phyloP scores from a whole-genome alignment of 228 moss, liverwort and hornwort species.

The Sphagnum fallax region DNA sequence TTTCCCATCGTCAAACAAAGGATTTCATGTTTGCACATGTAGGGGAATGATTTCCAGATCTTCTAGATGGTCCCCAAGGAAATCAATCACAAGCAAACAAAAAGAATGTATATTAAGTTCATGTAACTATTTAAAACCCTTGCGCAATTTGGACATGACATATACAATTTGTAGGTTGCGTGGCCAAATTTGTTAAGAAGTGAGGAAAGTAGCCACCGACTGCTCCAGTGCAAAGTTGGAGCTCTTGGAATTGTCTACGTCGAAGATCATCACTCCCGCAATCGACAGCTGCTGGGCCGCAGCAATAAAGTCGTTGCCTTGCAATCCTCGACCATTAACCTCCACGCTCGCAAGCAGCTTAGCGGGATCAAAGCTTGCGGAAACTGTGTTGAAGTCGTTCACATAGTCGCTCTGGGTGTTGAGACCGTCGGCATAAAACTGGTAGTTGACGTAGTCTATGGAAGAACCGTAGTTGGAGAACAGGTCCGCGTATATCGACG shows the following conservation, averaged over 20 bases:
- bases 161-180: no score
- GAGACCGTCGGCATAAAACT: slow-evolving; percentile 21
- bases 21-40: no score
- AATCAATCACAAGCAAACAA: no score
- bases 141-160: no score
- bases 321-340: slow-evolving; percentile 3
- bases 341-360: slow-evolving; percentile 22
- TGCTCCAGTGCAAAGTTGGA: slow-evolving; percentile 11
- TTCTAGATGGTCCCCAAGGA: no score
- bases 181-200: slow-evolving; percentile 3
- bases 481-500: slow-evolving; percentile 10
- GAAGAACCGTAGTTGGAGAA: background rate
- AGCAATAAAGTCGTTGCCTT: slow-evolving; percentile 10
- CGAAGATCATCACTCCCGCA: slow-evolving; percentile 33
- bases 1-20: no score
- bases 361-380: slow-evolving; percentile 1
- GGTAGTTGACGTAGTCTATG: slow-evolving; percentile 36
- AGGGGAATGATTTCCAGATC: no score
- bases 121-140: no score
- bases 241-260: slow-evolving; percentile 15
- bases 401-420: slow-evolving; percentile 10
- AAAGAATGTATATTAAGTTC: no score
- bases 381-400: slow-evolving; percentile 10
- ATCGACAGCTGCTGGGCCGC: slow-evolving; percentile 14
- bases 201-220: slow-evolving; percentile 7